phyloP scores from a whole-genome alignment of 345 rosid genomes.

The Odontarrhena argentea region DNA sequence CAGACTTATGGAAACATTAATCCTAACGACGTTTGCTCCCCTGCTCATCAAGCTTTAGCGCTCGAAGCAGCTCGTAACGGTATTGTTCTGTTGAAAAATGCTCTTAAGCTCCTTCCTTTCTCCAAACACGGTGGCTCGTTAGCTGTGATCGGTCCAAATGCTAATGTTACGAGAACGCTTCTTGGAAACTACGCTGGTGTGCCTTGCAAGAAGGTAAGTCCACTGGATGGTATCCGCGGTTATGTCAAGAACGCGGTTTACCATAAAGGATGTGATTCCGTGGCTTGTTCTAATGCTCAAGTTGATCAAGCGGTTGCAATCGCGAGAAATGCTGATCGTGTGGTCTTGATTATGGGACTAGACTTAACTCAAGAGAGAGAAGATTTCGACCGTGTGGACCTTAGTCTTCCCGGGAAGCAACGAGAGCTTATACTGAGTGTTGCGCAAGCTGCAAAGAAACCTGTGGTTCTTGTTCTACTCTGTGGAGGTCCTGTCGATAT shows the following conservation, averaged over 20 bases:
- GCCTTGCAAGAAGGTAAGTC: conserved; percentile 63
- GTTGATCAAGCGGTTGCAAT: conserved; percentile 57
- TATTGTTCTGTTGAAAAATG: conserved; percentile 82
- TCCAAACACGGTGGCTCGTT: conserved; percentile 54
- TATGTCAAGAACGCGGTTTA: conserved; percentile 54
- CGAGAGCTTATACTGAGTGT: conserved; percentile 60
- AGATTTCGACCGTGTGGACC: conserved; percentile 64
- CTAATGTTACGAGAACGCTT: conserved; percentile 53
- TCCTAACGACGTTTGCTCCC: conserved; percentile 64
- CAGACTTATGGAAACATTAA: conserved; percentile 69
- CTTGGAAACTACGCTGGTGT: conserved; percentile 87
- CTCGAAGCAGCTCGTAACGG: conserved; percentile 86
- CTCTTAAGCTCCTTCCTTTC: conserved; percentile 60
- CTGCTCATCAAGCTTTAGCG: conserved; percentile 73
- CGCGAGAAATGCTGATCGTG: conserved; percentile 61
- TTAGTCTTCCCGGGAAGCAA: conserved; percentile 79
- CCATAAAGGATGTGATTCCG: conserved; percentile 67
- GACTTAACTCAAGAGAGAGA: conserved; percentile 80
- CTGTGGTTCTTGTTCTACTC: conserved; percentile 68
- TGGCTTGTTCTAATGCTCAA: conserved; percentile 57
- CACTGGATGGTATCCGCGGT: conserved; percentile 57
- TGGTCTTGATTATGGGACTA: conserved; percentile 83
- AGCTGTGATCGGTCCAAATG: conserved; percentile 88
- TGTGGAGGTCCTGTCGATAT: conserved; percentile 89
- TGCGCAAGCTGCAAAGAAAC: conserved; percentile 67